A percentile compares a stretch with the other conserved stretches of the same genome.
These are phyloP conservation scores for Metschnikowia picachoensis DNA, from an alignment of 805 yeast species.

Conservation along the genomic window DNA sequence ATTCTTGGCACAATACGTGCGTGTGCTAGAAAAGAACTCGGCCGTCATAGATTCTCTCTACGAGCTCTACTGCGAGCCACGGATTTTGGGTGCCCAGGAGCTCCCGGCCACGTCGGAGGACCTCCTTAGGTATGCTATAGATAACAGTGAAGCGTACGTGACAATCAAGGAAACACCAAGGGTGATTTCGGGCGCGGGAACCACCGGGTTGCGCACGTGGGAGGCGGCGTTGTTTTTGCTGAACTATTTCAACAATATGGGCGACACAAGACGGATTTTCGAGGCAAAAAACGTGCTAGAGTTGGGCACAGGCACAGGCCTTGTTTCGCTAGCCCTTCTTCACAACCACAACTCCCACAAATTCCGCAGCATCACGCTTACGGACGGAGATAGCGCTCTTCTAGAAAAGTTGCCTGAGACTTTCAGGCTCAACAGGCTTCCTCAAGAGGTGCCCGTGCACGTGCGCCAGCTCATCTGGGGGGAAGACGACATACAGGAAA, in stretches of 20 bases:
- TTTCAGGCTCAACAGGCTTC: slow-evolving; percentile 40
- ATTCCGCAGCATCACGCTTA: slow-evolving; percentile 38
- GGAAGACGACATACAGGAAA: slow-evolving; percentile 17
- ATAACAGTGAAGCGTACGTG: slow-evolving; percentile 17
- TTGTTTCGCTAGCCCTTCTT: slow-evolving; percentile 54
- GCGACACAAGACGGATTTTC: slow-evolving; percentile 9
- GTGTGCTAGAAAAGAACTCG: slow-evolving; percentile 26
- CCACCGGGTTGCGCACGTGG: slow-evolving; percentile 92
- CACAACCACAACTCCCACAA: slow-evolving; percentile 20
- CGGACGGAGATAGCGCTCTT: slow-evolving; percentile 66
- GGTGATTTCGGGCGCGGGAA: slow-evolving; percentile 66
- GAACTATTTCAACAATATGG: slow-evolving; percentile 37
- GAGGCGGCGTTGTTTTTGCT: slow-evolving; percentile 77
- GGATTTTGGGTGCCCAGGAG: slow-evolving; percentile 30
- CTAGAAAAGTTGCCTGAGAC: slow-evolving; percentile 46
- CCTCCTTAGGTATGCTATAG: slow-evolving; percentile 27
- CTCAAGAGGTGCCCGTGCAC: slow-evolving; percentile 11
- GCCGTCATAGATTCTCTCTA: slow-evolving; percentile 41
- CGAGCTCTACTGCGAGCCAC: slow-evolving; percentile 33
- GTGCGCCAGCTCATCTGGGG: slow-evolving; percentile 56
- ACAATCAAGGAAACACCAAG: slow-evolving; percentile 57
- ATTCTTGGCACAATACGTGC: slow-evolving; percentile 43
- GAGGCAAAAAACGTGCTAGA: slow-evolving; percentile 49
- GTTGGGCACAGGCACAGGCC: slow-evolving; percentile 88
- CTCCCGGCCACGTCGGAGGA: slow-evolving; percentile 38